Evolutionary conservation across 345 rosid species (phyloP).

Genomic region (Salix brachista): DNA sequence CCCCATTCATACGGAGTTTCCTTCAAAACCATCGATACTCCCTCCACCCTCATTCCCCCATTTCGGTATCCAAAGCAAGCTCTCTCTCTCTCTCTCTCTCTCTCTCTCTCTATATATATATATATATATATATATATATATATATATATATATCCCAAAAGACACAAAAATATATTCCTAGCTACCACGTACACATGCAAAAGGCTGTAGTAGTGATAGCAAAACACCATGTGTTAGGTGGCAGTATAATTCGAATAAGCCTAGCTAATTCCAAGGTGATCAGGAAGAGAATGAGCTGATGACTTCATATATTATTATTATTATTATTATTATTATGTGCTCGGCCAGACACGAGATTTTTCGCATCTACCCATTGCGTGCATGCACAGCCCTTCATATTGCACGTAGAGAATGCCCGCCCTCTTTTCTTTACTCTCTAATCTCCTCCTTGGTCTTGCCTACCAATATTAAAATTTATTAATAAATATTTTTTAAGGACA

Average conservation of each 20-base stretch:
- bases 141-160: not conserved
- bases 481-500: not conserved
- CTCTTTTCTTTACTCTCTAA: conserved; percentile 1
- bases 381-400: not conserved
- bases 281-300: not conserved
- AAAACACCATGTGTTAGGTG: conserved; percentile 12
- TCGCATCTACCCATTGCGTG: not conserved
- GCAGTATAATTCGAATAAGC: not conserved
- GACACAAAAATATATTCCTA: not conserved
- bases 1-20: conserved; percentile 23
- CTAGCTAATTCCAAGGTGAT: conserved; percentile 9
- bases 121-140: not conserved
- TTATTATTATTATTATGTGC: not conserved
- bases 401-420: not conserved
- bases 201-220: not conserved
- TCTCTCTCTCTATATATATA: too few relatives aligned
- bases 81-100: not conserved
- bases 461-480: too few relatives aligned
- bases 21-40: conserved; percentile 9
- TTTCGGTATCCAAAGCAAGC: conserved; percentile 18
- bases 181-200: not conserved
- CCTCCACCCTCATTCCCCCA: conserved; percentile 6
- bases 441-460: not conserved
- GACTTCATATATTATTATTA: too few relatives aligned
- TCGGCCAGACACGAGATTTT: conserved; percentile 25